phyloP scores from a whole-genome alignment of 2,329 filamentous ascomycete species.

The Calonectria hawksworthii region DNA sequence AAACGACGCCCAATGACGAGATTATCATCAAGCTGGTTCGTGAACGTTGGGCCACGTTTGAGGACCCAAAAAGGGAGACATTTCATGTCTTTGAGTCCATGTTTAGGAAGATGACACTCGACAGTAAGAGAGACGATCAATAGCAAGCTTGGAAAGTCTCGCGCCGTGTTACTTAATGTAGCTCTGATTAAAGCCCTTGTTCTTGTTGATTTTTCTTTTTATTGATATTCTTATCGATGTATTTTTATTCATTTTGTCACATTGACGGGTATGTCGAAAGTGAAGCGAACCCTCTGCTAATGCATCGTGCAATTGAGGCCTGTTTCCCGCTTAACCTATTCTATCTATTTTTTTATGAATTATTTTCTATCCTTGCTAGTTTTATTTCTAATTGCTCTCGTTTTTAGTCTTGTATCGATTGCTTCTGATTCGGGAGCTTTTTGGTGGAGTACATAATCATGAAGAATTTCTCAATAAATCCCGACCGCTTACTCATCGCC shows the following conservation, averaged over 20 bases:
- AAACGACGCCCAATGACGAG: conserved; percentile 3
- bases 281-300: too few relatives aligned
- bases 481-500: not conserved
- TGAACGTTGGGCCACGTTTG: not conserved
- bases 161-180: accelerated
- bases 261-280: too few relatives aligned
- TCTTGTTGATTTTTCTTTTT: not conserved
- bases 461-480: not conserved
- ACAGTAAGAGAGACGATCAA: not conserved
- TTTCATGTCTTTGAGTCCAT: conserved; percentile 12
- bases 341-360: too few relatives aligned
- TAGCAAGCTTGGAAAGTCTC: not conserved
- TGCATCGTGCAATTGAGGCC: too few relatives aligned
- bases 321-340: too few relatives aligned
- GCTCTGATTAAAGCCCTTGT: not conserved
- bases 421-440: not conserved
- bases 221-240: too few relatives aligned
- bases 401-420: not conserved
- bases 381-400: not conserved
- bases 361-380: too few relatives aligned
- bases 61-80: not conserved
- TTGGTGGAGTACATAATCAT: not conserved
- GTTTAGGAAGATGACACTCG: conserved; percentile 3
- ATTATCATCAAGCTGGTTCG: not conserved
- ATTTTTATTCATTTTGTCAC: too few relatives aligned